Percentiles rank a stretch among this genome's conserved stretches.
These are phyloP conservation scores for Colletotrichum camelliae DNA, from an alignment of 2,329 filamentous ascomycete species.

Conservation along the genomic window DNA sequence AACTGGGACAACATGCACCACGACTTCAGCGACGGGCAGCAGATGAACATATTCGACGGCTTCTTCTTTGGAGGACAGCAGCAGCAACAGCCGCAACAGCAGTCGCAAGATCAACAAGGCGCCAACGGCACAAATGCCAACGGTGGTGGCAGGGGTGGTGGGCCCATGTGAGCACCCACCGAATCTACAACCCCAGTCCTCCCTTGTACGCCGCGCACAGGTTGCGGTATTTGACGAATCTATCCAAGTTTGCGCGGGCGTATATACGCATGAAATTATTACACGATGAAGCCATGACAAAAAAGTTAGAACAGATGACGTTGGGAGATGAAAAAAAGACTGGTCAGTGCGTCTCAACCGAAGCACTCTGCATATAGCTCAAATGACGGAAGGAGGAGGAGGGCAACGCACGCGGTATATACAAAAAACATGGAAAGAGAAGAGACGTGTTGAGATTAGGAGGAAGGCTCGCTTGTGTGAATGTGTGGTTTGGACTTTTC, in stretches of 20 bases:
- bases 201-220: not conserved
- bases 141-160: not conserved
- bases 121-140: not conserved
- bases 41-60: constrained; percentile 73
- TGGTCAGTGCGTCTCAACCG: not conserved
- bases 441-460: too few relatives aligned
- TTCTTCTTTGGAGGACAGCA: constrained; percentile 72
- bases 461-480: not conserved
- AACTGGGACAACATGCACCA: constrained; percentile 68
- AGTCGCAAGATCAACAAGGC: constrained; percentile 21
- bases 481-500: not conserved
- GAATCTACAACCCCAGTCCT: not conserved
- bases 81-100: constrained; percentile 7
- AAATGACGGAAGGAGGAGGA: not conserved
- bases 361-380: not conserved
- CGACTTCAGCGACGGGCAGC: constrained; percentile 64
- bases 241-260: not conserved
- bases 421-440: not conserved
- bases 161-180: not conserved
- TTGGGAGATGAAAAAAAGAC: not conserved
- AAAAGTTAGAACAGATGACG: not conserved
- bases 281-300: not conserved
- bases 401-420: not conserved
- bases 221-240: not conserved
- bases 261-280: not conserved